Conservation (phyloP, 768 basidiomycete species). For the Phanerochaete sordida region DNA sequence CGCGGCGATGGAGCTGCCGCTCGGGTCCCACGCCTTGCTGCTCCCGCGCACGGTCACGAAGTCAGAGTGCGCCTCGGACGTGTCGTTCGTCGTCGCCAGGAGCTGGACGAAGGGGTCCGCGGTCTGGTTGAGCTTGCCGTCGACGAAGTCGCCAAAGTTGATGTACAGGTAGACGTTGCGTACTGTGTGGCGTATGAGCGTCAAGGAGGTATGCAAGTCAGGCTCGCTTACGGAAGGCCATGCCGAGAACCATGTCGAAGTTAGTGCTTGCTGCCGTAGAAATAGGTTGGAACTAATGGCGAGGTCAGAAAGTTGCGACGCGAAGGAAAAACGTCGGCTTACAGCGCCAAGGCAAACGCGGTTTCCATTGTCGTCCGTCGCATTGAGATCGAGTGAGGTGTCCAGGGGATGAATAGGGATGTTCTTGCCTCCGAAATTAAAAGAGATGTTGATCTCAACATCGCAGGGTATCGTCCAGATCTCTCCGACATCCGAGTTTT, state of each 20-base stretch:
- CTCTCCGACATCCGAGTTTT: slow-evolving; percentile 35
- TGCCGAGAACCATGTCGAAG: slow-evolving; percentile 69
- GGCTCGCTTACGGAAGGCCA: slow-evolving; percentile 57
- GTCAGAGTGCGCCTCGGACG: slow-evolving; percentile 32
- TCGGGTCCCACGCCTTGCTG: slow-evolving; percentile 13
- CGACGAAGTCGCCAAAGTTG: slow-evolving; percentile 61
- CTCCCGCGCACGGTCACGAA: slow-evolving; percentile 28
- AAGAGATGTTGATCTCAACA: slow-evolving; percentile 59
- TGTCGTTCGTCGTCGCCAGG: slow-evolving; percentile 50
- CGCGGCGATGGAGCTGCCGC: slow-evolving; percentile 29
- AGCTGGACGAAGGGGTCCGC: slow-evolving; percentile 60
- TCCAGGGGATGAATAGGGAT: slow-evolving; percentile 70
- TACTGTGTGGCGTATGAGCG: slow-evolving; percentile 34
- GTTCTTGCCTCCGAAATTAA: slow-evolving; percentile 52
- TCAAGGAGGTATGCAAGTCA: background rate
- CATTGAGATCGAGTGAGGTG: slow-evolving; percentile 30
- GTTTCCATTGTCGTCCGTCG: slow-evolving; percentile 21
- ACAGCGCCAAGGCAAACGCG: slow-evolving; percentile 42
- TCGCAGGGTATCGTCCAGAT: slow-evolving; percentile 65
- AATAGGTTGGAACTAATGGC: slow-evolving; percentile 63
- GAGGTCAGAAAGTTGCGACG: background rate
- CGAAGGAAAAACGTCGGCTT: slow-evolving; percentile 21
- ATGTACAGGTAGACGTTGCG: slow-evolving; percentile 63
- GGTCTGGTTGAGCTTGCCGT: slow-evolving; percentile 32
- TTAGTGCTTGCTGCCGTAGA: slow-evolving; percentile 43